phyloP scores from a whole-genome alignment of 495 filamentous ascomycete species.

The Penicillium canescens region DNA sequence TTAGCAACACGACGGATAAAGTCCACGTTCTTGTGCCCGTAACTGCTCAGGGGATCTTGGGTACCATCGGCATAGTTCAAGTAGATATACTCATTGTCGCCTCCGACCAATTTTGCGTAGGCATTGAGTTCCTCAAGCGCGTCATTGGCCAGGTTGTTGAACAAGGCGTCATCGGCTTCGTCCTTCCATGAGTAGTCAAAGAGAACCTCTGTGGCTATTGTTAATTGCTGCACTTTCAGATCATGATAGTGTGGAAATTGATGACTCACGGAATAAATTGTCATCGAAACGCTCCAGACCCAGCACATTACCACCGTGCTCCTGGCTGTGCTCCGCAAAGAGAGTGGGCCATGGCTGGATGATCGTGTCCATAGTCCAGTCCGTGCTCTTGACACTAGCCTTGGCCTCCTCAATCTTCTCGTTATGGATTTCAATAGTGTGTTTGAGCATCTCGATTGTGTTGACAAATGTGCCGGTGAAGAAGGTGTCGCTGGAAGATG shows the following conservation, averaged over 20 bases:
- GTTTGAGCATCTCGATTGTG: slow-evolving; percentile 10
- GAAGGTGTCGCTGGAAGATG: slow-evolving; percentile 15
- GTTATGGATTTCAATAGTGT: slow-evolving; percentile 18
- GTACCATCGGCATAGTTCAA: slow-evolving; percentile 37
- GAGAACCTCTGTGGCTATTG: slow-evolving; percentile 15
- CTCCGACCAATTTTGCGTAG: slow-evolving; percentile 24
- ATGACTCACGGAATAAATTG: slow-evolving; percentile 19
- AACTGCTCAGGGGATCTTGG: slow-evolving; percentile 47
- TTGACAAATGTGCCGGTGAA: slow-evolving; percentile 20
- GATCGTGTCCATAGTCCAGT: slow-evolving; percentile 17
- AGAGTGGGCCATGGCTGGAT: slow-evolving; percentile 26
- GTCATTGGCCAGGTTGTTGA: slow-evolving; percentile 11
- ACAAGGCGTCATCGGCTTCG: slow-evolving; percentile 17
- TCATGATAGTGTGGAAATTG: background rate
- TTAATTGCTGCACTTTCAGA: background rate
- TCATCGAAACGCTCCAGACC: slow-evolving; percentile 26
- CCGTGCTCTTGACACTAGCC: slow-evolving; percentile 2
- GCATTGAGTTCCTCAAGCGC: slow-evolving; percentile 16
- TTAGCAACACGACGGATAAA: slow-evolving; percentile 31
- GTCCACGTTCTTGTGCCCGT: slow-evolving; percentile 40
- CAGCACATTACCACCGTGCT: slow-evolving; percentile 24
- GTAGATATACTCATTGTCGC: slow-evolving; percentile 26
- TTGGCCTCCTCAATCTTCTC: slow-evolving; percentile 16
- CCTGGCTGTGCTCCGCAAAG: slow-evolving; percentile 11
- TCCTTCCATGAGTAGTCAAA: slow-evolving; percentile 24